Base-by-base conservation (phyloP, 768 basidiomycete genomes). In the Russula vinacea region DNA sequence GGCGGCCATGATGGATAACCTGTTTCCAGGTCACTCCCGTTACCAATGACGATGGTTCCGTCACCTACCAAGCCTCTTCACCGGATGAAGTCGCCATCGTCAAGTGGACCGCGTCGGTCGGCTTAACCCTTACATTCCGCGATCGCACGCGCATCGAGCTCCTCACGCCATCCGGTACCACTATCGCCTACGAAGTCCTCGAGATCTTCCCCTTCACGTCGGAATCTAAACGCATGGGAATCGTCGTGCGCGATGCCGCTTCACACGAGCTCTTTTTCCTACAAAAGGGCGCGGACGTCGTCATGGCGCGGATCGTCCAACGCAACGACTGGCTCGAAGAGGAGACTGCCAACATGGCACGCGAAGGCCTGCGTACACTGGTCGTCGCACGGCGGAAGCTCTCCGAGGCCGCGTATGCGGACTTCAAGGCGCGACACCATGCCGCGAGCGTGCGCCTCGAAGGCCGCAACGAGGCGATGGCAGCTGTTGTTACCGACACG, bases 1-100 rank as follows among this genome's bases (percentile, higher is more conserved):
- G 11, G 0, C 11, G 42, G 22, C 51, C 13, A 19, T 60, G 26
- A 50, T 58, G 56, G n/a, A 59, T 32, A 49, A 62, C 47, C 55
- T 8, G 49, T 19, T 22, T 49, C 0, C 67, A 97, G 95, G 94
- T 98, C 42, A 99, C 96, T 0, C 97, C 97, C 1, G 92, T 96
- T 4, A 84, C 81, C 17, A 96, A 97, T 72, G 95, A 98, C 70
- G 96, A 99, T 70, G 94, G 93, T 9, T 86, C 87, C 1, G 84
- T 97, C 44, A 98, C 96, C 0, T 99, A 98, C 73, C 96, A 99
- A 80, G 97, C 97, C 0, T 96, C 95, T 0, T 99, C 97, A 1
- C 97, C 97, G 0, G 97, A 99, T 71, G 97, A 99, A 78, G 97
- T 98, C 50, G 97, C 97, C 49, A 98, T 99, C 69, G 96, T 99